Conservation (phyloP, 495 filamentous ascomycete species). For the Neurospora sublineolata region DNA sequence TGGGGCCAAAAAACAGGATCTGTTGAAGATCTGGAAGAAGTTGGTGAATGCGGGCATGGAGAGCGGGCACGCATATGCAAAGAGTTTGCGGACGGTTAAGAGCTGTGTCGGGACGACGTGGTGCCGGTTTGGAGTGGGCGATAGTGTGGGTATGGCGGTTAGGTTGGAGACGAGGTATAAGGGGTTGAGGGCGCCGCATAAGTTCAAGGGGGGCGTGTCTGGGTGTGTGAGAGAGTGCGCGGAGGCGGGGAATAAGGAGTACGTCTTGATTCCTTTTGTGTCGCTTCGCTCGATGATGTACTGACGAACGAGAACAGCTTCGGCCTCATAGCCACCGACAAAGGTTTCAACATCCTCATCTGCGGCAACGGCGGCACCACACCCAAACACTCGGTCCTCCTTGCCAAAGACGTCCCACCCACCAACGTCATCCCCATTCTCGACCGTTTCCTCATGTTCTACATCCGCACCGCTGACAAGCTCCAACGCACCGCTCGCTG, state of each 20-base stretch:
- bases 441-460: constrained; percentile 90
- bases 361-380: constrained; percentile 88
- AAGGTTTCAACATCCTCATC: constrained; percentile 92
- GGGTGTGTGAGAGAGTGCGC: constrained; percentile 92
- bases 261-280: constrained; percentile 15
- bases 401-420: constrained; percentile 81
- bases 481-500: constrained; percentile 89
- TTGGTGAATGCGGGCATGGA: constrained; percentile 90
- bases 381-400: constrained; percentile 73
- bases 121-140: constrained; percentile 88
- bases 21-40: constrained; percentile 78
- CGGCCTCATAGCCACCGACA: constrained; percentile 87
- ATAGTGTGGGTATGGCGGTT: constrained; percentile 95
- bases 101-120: constrained; percentile 91
- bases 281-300: constrained; percentile 1
- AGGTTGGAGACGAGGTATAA: constrained; percentile 91
- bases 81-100: constrained; percentile 85
- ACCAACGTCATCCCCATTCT: constrained; percentile 78
- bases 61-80: constrained; percentile 89
- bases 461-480: constrained; percentile 92
- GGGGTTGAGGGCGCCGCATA: constrained; percentile 80
- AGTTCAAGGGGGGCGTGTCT: constrained; percentile 87
- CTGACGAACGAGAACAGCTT: constrained; percentile 43
- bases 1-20: constrained; percentile 83
- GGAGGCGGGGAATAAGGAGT: constrained; percentile 94